These are phyloP conservation scores for Penicillium carneum DNA, from an alignment of 2,329 filamentous ascomycete species.

Conservation along the genomic window DNA sequence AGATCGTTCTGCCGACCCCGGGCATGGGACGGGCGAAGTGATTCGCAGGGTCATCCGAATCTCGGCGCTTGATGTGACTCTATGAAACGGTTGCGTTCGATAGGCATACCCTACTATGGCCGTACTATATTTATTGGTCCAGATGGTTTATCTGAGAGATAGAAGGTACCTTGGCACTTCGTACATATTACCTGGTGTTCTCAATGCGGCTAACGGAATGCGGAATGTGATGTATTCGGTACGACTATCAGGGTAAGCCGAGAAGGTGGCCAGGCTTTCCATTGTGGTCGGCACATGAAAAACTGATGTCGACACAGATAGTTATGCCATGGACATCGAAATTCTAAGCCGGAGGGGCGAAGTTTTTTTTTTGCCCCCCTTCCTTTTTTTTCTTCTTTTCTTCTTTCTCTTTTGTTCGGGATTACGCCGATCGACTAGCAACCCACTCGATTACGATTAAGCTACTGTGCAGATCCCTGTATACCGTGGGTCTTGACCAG, in stretches of 20 bases:
- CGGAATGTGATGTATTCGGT: neutral
- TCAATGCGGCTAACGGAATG: neutral
- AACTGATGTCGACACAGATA: neutral
- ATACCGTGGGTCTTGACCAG: conserved; percentile 14
- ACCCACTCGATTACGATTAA: conserved; percentile 21
- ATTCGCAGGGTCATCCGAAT: conserved; percentile 31
- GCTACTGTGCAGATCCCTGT: conserved; percentile 25
- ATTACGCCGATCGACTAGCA: conserved; percentile 24
- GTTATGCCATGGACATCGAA: neutral
- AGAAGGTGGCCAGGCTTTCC: neutral
- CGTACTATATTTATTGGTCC: neutral
- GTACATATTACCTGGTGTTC: neutral
- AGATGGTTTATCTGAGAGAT: neutral
- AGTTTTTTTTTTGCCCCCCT: neutral
- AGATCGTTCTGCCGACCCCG: conserved; percentile 23
- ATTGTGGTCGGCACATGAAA: conserved; percentile 3
- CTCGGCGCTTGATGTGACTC: conserved; percentile 27
- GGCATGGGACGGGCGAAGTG: conserved; percentile 24
- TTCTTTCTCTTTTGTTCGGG: neutral
- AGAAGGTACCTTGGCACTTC: neutral
- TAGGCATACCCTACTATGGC: conserved; percentile 3
- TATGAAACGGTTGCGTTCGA: conserved; percentile 11
- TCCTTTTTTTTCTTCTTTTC: neutral
- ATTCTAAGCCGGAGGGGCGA: neutral
- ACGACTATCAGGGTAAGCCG: neutral